These are phyloP conservation scores for Phytophthora hybrid DNA, from an alignment of 352 stramenopile genomes.

Conservation along the genomic window DNA sequence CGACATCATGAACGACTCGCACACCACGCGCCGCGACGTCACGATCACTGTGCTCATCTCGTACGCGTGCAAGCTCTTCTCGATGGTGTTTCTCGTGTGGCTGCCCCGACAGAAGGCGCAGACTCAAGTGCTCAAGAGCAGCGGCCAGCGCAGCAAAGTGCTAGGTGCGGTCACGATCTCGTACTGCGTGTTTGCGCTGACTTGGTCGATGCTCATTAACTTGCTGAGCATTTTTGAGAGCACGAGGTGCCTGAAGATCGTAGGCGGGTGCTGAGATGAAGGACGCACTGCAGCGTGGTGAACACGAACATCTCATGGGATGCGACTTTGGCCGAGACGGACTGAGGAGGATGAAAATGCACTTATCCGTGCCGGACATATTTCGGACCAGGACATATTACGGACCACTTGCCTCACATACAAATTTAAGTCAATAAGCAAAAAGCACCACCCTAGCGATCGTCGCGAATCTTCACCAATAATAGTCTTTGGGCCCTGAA, in stretches of 20 bases:
- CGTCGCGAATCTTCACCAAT: too few species aligned
- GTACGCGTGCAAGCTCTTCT: constrained; percentile 44
- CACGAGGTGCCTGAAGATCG: constrained; percentile 46
- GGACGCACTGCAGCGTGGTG: not conserved
- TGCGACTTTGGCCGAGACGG: not conserved
- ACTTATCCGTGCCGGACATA: too few species aligned
- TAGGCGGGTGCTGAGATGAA: constrained; percentile 38
- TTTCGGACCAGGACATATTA: too few species aligned
- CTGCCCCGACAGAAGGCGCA: constrained; percentile 49
- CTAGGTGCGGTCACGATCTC: constrained; percentile 39
- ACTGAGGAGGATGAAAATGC: not conserved
- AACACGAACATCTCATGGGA: not conserved
- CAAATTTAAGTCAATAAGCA: too few species aligned
- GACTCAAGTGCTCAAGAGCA: constrained; percentile 37
- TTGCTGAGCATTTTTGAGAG: constrained; percentile 49
- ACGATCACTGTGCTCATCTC: constrained; percentile 51
- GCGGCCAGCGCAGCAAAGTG: constrained; percentile 31
- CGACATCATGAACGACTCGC: constrained; percentile 46
- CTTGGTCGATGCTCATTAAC: constrained; percentile 51
- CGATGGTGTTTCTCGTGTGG: constrained; percentile 47
- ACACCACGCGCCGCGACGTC: constrained; percentile 39
- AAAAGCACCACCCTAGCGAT: too few species aligned
- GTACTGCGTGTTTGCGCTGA: constrained; percentile 45
- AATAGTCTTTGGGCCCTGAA: too few species aligned
- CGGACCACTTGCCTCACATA: too few species aligned